Conservation (phyloP, 2,329 filamentous ascomycete species). For the Apiospora koreana region DNA sequence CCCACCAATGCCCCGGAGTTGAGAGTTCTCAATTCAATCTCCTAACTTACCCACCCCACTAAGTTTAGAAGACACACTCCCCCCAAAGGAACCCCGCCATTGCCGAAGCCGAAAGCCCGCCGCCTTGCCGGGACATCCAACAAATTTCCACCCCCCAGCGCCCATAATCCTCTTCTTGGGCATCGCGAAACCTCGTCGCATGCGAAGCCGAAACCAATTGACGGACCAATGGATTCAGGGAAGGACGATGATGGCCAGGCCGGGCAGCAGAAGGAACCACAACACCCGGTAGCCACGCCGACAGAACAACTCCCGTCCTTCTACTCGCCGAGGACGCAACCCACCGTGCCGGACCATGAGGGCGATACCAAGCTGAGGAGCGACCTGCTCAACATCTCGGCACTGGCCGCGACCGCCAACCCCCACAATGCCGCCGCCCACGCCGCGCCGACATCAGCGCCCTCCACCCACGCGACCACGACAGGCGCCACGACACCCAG, state of each 20-base stretch:
- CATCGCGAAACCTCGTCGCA: not conserved
- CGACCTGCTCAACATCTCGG: constrained; percentile 39
- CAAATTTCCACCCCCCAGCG: not conserved
- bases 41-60: not conserved
- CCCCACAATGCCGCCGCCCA: too few species aligned
- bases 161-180: constrained; percentile 6
- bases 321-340: constrained; percentile 43
- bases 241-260: not conserved
- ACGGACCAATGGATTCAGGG: not conserved
- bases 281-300: not conserved
- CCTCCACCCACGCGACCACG: constrained; percentile 9
- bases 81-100: constrained; percentile 1
- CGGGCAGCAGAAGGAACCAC: constrained; percentile 11
- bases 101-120: not conserved
- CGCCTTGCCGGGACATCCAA: not conserved
- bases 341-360: constrained; percentile 20
- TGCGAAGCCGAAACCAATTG: not conserved
- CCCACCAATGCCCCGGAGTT: not conserved
- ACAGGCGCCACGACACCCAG: constrained; percentile 10
- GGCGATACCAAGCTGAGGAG: constrained; percentile 23
- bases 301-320: constrained; percentile 45
- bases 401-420: constrained; percentile 16
- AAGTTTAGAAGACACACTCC: not conserved
- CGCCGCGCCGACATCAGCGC: not conserved
- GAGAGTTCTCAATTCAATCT: not conserved